A percentile compares a stretch with the other conserved stretches of the same genome.
Evolutionary conservation across 2,329 filamentous ascomycete genomes (phyloP).

Genomic region (Ascochyta pisi): DNA sequence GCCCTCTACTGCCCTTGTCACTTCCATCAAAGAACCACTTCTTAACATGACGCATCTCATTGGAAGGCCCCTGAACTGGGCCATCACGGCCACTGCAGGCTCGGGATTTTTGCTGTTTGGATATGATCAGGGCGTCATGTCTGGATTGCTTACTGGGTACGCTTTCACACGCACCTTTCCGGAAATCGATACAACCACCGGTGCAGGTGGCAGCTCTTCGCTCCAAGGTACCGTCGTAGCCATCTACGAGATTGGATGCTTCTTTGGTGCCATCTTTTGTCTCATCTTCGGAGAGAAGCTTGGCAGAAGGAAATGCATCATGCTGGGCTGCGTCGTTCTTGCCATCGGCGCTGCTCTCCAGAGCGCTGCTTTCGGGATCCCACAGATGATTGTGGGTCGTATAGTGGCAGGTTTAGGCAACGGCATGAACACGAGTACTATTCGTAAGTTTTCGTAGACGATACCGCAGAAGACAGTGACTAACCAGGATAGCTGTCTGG

Average conservation of each 20-base stretch:
- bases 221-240: constrained; percentile 19
- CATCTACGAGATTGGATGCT: constrained; percentile 51
- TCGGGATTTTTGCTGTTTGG: constrained; percentile 46
- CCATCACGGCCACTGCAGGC: constrained; percentile 6
- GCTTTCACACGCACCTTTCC: constrained; percentile 56
- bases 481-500: constrained; percentile 39
- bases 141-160: constrained; percentile 67
- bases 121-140: constrained; percentile 73
- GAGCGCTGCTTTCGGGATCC: constrained; percentile 37
- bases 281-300: constrained; percentile 62
- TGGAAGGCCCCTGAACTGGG: not conserved
- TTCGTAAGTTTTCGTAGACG: constrained; percentile 56
- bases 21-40: not conserved
- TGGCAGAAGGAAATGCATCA: constrained; percentile 62
- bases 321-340: constrained; percentile 59
- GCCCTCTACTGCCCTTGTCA: not conserved
- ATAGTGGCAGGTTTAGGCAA: constrained; percentile 53
- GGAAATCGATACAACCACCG: not conserved
- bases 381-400: constrained; percentile 44
- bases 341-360: constrained; percentile 44
- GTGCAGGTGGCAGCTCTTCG: not conserved
- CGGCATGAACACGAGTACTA: constrained; percentile 27
- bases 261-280: constrained; percentile 48
- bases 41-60: not conserved
- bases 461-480: not conserved